Evolutionary conservation across 306 rosid genomes (phyloP).

Genomic region (Cicer arietinum): DNA sequence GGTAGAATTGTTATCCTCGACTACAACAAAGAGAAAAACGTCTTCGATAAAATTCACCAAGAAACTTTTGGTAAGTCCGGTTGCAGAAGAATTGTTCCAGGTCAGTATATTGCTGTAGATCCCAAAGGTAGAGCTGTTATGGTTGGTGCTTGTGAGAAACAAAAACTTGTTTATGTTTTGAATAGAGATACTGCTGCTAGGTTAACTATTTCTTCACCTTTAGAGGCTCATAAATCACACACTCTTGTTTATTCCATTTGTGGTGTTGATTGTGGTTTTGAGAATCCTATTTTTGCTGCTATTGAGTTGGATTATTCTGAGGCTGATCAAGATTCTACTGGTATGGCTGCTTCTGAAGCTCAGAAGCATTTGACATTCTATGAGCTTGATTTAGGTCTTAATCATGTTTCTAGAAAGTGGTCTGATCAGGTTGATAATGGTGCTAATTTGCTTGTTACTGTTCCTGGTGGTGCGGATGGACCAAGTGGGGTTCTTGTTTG

Average conservation of each 20-base stretch:
- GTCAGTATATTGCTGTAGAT: slow-evolving; percentile 86
- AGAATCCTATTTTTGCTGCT: slow-evolving; percentile 93
- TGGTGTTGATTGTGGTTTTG: slow-evolving; percentile 96
- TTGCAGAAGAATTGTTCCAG: slow-evolving; percentile 89
- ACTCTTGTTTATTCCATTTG: slow-evolving; percentile 89
- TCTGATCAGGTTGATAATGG: slow-evolving; percentile 95
- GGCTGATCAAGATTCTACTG: slow-evolving; percentile 86
- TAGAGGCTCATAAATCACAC: slow-evolving; percentile 91
- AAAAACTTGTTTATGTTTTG: slow-evolving; percentile 91
- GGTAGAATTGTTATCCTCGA: slow-evolving; percentile 92
- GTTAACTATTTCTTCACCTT: slow-evolving; percentile 88
- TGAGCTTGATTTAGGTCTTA: slow-evolving; percentile 94
- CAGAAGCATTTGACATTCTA: slow-evolving; percentile 85
- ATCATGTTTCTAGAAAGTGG: slow-evolving; percentile 97
- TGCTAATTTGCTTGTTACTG: slow-evolving; percentile 89
- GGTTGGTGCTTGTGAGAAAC: slow-evolving; percentile 97
- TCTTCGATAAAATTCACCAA: slow-evolving; percentile 86
- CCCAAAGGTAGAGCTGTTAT: slow-evolving; percentile 97
- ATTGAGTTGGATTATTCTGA: slow-evolving; percentile 92
- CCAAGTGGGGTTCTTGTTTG: slow-evolving; percentile 97
- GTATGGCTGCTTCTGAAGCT: slow-evolving; percentile 79
- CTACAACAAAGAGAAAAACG: slow-evolving; percentile 84
- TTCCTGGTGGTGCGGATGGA: slow-evolving; percentile 98
- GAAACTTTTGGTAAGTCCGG: slow-evolving; percentile 97
- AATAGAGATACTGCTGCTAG: slow-evolving; percentile 93